Base-by-base conservation (phyloP, 352 stramenopile species). In the Phytopythium cucurbitacearum region DNA sequence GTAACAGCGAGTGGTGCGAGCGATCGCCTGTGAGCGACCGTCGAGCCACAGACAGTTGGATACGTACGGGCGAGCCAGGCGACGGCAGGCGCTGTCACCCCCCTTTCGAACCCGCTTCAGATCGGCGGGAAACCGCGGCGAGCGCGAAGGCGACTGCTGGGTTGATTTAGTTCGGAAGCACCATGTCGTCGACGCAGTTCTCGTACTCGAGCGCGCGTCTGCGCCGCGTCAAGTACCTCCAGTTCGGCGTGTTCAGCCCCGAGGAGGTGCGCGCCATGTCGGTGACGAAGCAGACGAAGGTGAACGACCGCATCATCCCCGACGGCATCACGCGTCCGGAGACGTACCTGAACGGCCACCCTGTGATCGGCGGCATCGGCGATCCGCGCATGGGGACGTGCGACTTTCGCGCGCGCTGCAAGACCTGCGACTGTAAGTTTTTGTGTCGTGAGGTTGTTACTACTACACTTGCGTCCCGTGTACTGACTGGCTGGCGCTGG, bases 191-290 rank as follows among this genome's bases (percentile, higher is more conserved):
- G 37, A 85, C 83, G 53, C 83, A 93, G 70, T 99, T 99, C 75
- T 97, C 95, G 63, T 98, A 98, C 77, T 98, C 92, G 53, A 89
- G 85, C 46, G 95, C 93, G 57, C 93, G 93, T 16, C 69, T 99
- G 62, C 85, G 95, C 50, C 81, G 92, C 38, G 94, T 99, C 67
- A 97, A 98, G 74, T 98, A 97, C 76, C 78, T 99, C 12, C 97
- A 99, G 76, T 99, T 99, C 68, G 95, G 96, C 52, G 91, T 99
- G 44, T 96, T 99, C 57, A 97, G 95, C 65, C 97, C 97, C 4
- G 96, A 99, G 54, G 96, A 99, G 75, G 91, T 99, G 75, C 88
- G 91, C 51, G 91, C 97, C 72, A 98, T 98, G 86, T 97, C 86
- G 32, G 96, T 99, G 10, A 98, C 95, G 1, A 97, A 98, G 64